Evolutionary conservation across 176 grass and related monocot genomes (phyloP).

Genomic region (Rhynchospora tenuis): DNA sequence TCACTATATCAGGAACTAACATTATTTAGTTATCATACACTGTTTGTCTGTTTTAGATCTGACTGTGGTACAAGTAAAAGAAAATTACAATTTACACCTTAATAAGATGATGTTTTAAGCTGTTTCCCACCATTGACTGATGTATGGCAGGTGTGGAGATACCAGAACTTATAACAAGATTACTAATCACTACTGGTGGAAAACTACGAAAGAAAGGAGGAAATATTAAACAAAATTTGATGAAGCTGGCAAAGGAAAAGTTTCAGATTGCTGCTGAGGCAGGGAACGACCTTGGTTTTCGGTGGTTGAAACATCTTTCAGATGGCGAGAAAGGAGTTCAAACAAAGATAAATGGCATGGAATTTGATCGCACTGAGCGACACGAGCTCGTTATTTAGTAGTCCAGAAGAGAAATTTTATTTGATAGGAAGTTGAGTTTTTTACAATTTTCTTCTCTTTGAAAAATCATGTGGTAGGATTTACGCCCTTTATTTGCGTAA

Average conservation of each 20-base stretch:
- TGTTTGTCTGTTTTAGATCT: background rate
- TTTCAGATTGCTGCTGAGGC: slow-evolving; percentile 74
- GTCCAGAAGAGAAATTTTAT: background rate
- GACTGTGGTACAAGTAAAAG: background rate
- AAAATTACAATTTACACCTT: background rate
- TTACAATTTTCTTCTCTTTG: background rate
- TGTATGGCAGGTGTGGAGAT: slow-evolving; percentile 56
- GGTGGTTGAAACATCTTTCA: slow-evolving; percentile 69
- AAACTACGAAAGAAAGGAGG: slow-evolving; percentile 42
- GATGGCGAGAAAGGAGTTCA: slow-evolving; percentile 42
- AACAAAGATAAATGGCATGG: slow-evolving; percentile 10
- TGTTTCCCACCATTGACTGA: background rate
- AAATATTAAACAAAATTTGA: slow-evolving; percentile 31
- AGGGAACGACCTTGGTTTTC: slow-evolving; percentile 65
- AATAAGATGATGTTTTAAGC: background rate
- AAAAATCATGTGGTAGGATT: background rate
- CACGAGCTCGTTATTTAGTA: background rate
- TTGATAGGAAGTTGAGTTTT: background rate
- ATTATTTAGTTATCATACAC: background rate
- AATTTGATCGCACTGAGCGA: no score
- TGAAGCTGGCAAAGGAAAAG: slow-evolving; percentile 65
- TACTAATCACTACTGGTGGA: slow-evolving; percentile 40
- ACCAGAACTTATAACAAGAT: slow-evolving; percentile 77
- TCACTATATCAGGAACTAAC: background rate
- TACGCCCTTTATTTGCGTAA: background rate